Evolutionary conservation across 805 yeast genomes (phyloP), one percentile per base, ranked within the genome.

Genomic region (Saturnispora serradocipensis): DNA sequence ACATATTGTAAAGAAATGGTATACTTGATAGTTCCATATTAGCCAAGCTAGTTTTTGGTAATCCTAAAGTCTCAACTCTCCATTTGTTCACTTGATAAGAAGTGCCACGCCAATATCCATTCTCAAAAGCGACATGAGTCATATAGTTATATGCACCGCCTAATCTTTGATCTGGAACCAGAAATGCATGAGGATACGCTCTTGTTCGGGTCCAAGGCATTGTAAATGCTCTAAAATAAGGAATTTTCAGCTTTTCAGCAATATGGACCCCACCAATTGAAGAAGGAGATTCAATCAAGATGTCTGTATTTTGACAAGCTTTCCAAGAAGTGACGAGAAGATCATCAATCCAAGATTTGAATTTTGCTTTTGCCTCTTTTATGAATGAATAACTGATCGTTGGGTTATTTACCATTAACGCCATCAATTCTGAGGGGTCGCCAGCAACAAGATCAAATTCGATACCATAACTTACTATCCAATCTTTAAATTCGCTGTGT

Each of bases 181-280:
- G 81, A 57, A 91, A 89, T 0, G 98, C 97, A 72, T 91, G 97
- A 1, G 97, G 97, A 63, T 91, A 91, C 0, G 97, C 95, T 58
- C 95, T 75, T 0, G 98, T 90, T 54, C 96, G 71, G 0, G 97
- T 88, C 98, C 98, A 91, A 0, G 98, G 98, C 98, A 91, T 91
- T 0, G 98, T 91, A 64, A 91, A 91, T 0, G 97, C 97, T 60
- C 97, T 74, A 71, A 87, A 86, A 64, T 91, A 91, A 0, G 98
- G 96, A 52, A 91, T 85, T 20, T 81, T 79, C 53, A 91, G 67
- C 1, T 95, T 95, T 65, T 91, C 98, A 3, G 98, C 97, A 52
- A 91, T 86, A 61, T 91, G 98, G 45, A 90, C 78, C 9, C 98
- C 98, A 15, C 86, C 90, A 90, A 91, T 89, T 0, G 97, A 91